phyloP scores from a whole-genome alignment of 257 asterid genomes.

The Verbena officinalis region DNA sequence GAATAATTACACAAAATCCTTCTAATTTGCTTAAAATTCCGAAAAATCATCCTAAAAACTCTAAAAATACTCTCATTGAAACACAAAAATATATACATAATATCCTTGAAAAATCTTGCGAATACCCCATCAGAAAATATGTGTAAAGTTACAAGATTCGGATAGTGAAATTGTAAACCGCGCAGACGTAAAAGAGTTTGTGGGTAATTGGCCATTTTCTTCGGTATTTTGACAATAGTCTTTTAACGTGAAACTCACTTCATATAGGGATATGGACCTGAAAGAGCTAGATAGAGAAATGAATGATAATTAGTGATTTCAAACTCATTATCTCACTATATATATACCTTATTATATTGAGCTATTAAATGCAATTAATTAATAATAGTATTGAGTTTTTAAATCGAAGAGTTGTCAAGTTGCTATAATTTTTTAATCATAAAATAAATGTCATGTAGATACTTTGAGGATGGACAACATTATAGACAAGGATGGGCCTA shows the following conservation, averaged over 20 bases:
- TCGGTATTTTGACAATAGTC: too few relatives aligned
- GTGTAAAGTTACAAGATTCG: too few relatives aligned
- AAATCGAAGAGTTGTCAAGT: background rate
- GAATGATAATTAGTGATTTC: too few relatives aligned
- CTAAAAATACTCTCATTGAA: too few relatives aligned
- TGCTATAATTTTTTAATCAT: too few relatives aligned
- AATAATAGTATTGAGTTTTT: background rate
- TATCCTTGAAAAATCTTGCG: too few relatives aligned
- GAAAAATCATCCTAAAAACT: too few relatives aligned
- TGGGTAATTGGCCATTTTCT: background rate
- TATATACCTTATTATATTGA: background rate
- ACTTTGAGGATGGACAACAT: background rate
- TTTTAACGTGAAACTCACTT: background rate
- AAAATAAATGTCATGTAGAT: background rate
- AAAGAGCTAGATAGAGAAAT: too few relatives aligned
- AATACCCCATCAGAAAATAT: too few relatives aligned
- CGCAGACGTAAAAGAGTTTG: background rate
- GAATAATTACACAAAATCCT: background rate
- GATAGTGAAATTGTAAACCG: too few relatives aligned
- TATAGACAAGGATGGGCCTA: slow-evolving; percentile 17
- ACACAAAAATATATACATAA: too few relatives aligned
- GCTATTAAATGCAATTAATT: background rate
- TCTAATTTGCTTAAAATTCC: slow-evolving; percentile 9
- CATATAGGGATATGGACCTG: background rate
- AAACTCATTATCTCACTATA: background rate